Percentiles rank a stretch among this genome's conserved stretches.
Conservation (phyloP, 257 asterid species). For the Nyctanthes arbortristis region DNA sequence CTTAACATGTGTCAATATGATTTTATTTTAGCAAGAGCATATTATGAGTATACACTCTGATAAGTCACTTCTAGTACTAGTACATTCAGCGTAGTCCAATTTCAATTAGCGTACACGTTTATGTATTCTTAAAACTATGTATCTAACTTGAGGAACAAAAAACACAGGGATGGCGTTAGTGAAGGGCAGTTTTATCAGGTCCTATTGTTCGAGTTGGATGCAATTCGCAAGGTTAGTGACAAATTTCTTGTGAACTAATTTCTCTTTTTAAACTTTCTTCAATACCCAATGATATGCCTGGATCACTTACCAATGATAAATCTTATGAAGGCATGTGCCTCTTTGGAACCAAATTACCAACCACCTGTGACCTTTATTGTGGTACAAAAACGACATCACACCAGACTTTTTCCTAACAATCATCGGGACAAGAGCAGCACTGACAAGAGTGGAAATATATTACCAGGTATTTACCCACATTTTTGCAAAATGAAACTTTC, state of each 20-base stretch:
- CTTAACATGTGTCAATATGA: too few species aligned
- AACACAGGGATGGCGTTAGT: constrained; percentile 91
- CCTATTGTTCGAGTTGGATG: constrained; percentile 87
- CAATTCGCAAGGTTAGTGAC: constrained; percentile 74
- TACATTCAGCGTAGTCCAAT: background rate
- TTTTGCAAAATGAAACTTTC: background rate
- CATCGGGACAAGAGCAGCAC: constrained; percentile 87
- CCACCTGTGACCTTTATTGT: constrained; percentile 96
- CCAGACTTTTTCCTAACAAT: constrained; percentile 85
- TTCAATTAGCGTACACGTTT: background rate
- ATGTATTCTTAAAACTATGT: background rate
- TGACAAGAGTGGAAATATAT: constrained; percentile 88
- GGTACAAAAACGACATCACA: constrained; percentile 96
- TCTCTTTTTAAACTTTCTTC: background rate
- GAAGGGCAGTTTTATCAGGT: constrained; percentile 99
- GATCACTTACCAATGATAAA: constrained; percentile 9
- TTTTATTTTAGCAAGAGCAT: background rate
- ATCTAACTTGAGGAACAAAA: constrained; percentile 16
- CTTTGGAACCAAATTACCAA: constrained; percentile 93
- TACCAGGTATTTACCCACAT: constrained; percentile 60
- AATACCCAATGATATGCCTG: background rate
- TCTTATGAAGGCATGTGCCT: constrained; percentile 82
- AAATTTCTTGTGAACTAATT: background rate
- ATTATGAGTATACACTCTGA: background rate
- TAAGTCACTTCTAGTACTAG: background rate